A percentile compares a stretch with the other conserved stretches of the same genome.
phyloP scores from a whole-genome alignment of 106 monocot species.

The Iris macrosiphon region DNA sequence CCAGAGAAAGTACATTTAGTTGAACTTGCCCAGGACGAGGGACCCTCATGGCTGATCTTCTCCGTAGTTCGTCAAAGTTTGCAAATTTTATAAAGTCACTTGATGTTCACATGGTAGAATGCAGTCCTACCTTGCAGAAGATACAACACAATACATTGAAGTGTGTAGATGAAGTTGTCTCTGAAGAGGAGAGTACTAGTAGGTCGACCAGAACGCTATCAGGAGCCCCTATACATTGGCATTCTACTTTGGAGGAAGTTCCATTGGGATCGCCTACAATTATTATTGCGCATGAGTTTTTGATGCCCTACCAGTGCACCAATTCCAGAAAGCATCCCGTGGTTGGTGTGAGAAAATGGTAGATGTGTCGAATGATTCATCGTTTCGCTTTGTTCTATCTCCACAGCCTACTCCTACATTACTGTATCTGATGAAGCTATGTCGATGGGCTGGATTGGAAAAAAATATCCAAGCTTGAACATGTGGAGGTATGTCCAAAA shows the following conservation, averaged over 20 bases:
- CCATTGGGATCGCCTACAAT: too few relatives aligned
- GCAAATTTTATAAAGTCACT: constrained; percentile 66
- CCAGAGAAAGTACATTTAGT: constrained; percentile 71
- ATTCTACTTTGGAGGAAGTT: constrained; percentile 70
- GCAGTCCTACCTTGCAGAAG: constrained; percentile 84
- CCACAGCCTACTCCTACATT: too few relatives aligned
- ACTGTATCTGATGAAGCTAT: too few relatives aligned
- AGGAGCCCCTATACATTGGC: constrained; percentile 61
- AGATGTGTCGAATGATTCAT: too few relatives aligned
- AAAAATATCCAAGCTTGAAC: constrained; percentile 55
- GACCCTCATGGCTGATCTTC: constrained; percentile 91
- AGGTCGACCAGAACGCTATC: constrained; percentile 36
- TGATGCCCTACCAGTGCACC: too few relatives aligned
- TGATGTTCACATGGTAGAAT: constrained; percentile 82
- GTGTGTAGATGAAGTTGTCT: constrained; percentile 40
- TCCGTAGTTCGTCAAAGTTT: constrained; percentile 83
- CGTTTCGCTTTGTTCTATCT: too few relatives aligned
- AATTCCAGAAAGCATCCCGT: too few relatives aligned
- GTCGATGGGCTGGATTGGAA: too few relatives aligned
- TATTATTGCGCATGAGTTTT: too few relatives aligned
- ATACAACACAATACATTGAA: constrained; percentile 63
- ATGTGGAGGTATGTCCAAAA: too few relatives aligned
- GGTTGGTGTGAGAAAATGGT: too few relatives aligned
- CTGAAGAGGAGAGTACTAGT: constrained; percentile 17
- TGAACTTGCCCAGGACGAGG: constrained; percentile 98